A percentile compares a stretch with the other conserved stretches of the same genome.
Evolutionary conservation across 495 filamentous ascomycete species (phyloP).

Genomic region (Tricharina praecox): DNA sequence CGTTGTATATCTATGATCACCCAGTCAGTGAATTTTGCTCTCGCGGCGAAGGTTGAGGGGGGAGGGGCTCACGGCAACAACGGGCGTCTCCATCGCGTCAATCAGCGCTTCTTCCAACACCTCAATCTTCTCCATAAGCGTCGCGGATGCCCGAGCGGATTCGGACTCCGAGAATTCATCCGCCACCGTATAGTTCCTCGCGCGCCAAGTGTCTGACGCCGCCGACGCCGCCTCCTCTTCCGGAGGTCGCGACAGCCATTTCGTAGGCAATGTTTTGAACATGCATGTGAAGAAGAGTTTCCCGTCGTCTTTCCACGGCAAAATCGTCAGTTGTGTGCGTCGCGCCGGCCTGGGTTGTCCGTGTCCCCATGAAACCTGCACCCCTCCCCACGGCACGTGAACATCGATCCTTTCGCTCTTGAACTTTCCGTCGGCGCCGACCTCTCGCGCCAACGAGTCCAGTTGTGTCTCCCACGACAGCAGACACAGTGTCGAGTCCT

Average conservation of each 20-base stretch:
- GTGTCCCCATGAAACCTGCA: neutral
- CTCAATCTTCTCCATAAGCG: conserved; percentile 45
- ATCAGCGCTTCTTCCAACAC: conserved; percentile 55
- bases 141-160: conserved; percentile 5
- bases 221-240: too few relatives aligned
- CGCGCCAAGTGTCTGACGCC: too few relatives aligned
- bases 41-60: too few relatives aligned
- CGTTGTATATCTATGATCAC: conserved; percentile 47
- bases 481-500: neutral
- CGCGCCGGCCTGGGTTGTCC: neutral
- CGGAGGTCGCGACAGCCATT: too few relatives aligned
- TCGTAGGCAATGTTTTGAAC: neutral
- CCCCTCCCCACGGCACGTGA: neutral
- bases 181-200: too few relatives aligned
- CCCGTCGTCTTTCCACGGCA: neutral
- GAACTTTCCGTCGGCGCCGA: conserved; percentile 25
- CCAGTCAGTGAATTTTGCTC: too few relatives aligned
- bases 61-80: conserved; percentile 52
- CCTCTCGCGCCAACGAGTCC: conserved; percentile 34
- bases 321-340: neutral
- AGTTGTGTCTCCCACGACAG: conserved; percentile 37
- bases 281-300: neutral
- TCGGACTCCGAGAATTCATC: too few relatives aligned
- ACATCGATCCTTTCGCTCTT: conserved; percentile 10
- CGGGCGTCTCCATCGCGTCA: conserved; percentile 48